These are phyloP conservation scores for Atkinsonella hypoxylon DNA, from an alignment of 2,329 filamentous ascomycete genomes.

Conservation along the genomic window DNA sequence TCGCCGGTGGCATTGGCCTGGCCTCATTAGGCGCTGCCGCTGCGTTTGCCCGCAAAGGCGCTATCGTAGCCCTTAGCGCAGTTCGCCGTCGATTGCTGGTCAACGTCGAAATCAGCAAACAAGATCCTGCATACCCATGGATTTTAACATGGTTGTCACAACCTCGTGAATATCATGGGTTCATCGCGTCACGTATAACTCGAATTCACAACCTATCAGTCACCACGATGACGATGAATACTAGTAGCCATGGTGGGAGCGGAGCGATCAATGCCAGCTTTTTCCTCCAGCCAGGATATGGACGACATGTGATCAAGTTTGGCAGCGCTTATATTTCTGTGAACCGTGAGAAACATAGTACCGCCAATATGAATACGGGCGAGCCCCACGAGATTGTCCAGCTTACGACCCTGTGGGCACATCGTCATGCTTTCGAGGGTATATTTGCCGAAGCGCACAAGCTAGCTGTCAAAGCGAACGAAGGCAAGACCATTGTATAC, in stretches of 20 bases:
- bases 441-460: slow-evolving; percentile 80
- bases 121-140: slow-evolving; percentile 90
- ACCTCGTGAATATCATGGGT: slow-evolving; percentile 55
- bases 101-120: slow-evolving; percentile 89
- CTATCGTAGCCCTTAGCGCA: slow-evolving; percentile 59
- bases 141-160: slow-evolving; percentile 88
- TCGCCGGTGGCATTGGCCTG: slow-evolving; percentile 72
- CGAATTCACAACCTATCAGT: slow-evolving; percentile 49
- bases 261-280: slow-evolving; percentile 70
- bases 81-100: slow-evolving; percentile 79
- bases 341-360: slow-evolving; percentile 72
- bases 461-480: slow-evolving; percentile 65
- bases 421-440: slow-evolving; percentile 80
- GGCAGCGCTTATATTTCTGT: slow-evolving; percentile 80
- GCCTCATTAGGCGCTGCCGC: slow-evolving; percentile 76
- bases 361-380: slow-evolving; percentile 69
- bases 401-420: slow-evolving; percentile 79
- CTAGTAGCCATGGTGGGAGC: slow-evolving; percentile 43
- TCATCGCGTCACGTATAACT: slow-evolving; percentile 44
- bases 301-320: slow-evolving; percentile 78
- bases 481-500: slow-evolving; percentile 90
- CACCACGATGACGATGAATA: slow-evolving; percentile 45
- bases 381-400: slow-evolving; percentile 91
- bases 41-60: slow-evolving; percentile 67
- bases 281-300: slow-evolving; percentile 81